These are phyloP conservation scores for Pleurozium schreberi DNA, from an alignment of 225 moss, liverwort and hornwort species.

Conservation along the genomic window DNA sequence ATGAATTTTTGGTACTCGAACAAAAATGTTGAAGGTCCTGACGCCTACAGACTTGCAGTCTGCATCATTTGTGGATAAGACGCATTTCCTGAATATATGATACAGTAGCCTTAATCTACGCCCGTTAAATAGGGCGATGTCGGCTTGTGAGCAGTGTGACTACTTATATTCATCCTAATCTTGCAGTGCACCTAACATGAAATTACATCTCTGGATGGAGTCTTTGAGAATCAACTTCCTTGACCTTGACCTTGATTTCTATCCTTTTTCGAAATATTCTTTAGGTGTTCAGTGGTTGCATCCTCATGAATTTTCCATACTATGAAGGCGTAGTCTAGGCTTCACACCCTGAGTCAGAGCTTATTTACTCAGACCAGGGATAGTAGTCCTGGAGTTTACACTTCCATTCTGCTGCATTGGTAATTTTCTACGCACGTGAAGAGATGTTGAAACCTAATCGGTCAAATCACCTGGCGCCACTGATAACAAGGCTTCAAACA, in stretches of 20 bases:
- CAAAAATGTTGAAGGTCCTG: neutral
- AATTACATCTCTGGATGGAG: neutral
- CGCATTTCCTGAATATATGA: neutral
- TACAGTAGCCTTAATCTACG: neutral
- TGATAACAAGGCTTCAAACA: conserved; percentile 52
- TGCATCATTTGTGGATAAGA: neutral
- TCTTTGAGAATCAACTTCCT: neutral
- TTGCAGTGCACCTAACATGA: neutral
- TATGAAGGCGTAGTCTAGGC: neutral
- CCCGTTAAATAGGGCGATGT: neutral
- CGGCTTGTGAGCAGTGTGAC: neutral
- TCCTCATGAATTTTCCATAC: neutral
- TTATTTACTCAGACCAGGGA: neutral
- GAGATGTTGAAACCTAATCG: conserved; percentile 43
- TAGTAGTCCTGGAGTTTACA: neutral
- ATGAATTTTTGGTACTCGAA: neutral
- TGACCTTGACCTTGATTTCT: neutral
- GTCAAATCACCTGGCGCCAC: conserved; percentile 30
- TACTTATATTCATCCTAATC: neutral
- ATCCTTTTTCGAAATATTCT: neutral
- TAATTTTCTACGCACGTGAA: neutral
- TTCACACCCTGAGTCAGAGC: neutral
- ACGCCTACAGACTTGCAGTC: neutral
- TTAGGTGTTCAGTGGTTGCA: neutral
- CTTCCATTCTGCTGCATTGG: neutral